phyloP scores from a whole-genome alignment of 2,329 filamentous ascomycete species.

The Lachnellula cervina region DNA sequence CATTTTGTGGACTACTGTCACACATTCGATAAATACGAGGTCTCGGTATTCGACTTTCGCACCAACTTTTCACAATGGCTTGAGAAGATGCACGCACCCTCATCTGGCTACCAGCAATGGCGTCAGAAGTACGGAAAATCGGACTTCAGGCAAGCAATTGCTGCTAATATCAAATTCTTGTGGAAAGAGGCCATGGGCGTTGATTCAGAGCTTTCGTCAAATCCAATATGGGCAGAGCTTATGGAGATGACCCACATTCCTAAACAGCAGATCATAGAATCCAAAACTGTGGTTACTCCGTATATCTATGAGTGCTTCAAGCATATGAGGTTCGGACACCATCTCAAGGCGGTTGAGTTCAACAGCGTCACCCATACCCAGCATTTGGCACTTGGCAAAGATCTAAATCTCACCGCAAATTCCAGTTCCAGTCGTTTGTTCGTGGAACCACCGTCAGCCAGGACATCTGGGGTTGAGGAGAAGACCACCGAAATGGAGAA shows the following conservation, averaged over 20 bases:
- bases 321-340: conserved; percentile 53
- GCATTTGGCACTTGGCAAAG: conserved; percentile 15
- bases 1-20: conserved; percentile 61
- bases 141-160: conserved; percentile 61
- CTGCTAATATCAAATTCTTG: conserved; percentile 58
- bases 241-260: conserved; percentile 29
- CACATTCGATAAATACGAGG: conserved; percentile 23
- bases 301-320: conserved; percentile 62
- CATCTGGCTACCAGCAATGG: conserved; percentile 50
- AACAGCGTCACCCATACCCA: conserved; percentile 27
- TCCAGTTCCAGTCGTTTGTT: neutral
- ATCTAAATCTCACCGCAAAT: conserved; percentile 5
- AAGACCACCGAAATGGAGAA: conserved; percentile 16
- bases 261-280: conserved; percentile 22
- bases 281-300: conserved; percentile 62
- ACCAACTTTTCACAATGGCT: conserved; percentile 56
- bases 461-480: neutral
- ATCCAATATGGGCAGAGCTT: conserved; percentile 36
- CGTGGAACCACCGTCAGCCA: neutral
- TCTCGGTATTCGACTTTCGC: conserved; percentile 54
- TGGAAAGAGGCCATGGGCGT: conserved; percentile 56
- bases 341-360: conserved; percentile 40
- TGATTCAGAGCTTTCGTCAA: conserved; percentile 19
- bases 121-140: conserved; percentile 40
- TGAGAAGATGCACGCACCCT: conserved; percentile 36